A percentile compares a stretch with the other conserved stretches of the same genome.
phyloP scores from a whole-genome alignment of 768 basidiomycete genomes.

The Amanita molliuscula region DNA sequence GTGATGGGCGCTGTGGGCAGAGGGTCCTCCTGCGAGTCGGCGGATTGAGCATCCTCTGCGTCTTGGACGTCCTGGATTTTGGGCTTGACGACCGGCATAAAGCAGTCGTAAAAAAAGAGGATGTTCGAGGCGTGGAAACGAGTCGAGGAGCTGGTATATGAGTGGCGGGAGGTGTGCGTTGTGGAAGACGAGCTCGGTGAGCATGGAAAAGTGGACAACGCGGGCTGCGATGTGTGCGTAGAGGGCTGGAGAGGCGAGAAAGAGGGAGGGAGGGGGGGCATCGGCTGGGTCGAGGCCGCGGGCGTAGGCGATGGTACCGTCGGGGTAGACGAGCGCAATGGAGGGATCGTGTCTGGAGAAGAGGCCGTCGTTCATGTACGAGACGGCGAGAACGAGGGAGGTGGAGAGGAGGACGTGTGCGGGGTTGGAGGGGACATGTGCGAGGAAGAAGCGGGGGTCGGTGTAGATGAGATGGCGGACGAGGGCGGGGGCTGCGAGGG shows the following conservation, averaged over 20 bases:
- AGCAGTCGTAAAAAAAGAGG: conserved; percentile 33
- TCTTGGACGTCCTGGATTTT: conserved; percentile 14
- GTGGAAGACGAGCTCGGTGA: conserved; percentile 26
- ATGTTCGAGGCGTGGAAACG: conserved; percentile 23
- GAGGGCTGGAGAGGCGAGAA: not conserved
- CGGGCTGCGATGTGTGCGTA: not conserved
- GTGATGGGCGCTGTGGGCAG: conserved; percentile 24
- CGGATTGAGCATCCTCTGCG: not conserved
- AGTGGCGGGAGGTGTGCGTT: conserved; percentile 25
- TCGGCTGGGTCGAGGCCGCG: not conserved
- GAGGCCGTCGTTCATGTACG: not conserved
- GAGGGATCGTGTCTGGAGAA: not conserved
- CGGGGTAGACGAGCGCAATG: not conserved
- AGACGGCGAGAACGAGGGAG: not conserved
- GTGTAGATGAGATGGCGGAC: conserved; percentile 13
- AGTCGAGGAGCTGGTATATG: conserved; percentile 24
- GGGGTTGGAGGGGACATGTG: conserved; percentile 4
- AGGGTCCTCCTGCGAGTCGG: too few species aligned
- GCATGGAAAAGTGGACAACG: conserved; percentile 17
- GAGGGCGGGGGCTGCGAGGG: conserved; percentile 8
- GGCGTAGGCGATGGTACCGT: not conserved
- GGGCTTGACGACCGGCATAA: conserved; percentile 14
- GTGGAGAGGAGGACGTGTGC: not conserved
- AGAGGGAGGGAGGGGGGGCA: not conserved
- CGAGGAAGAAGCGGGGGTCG: conserved; percentile 7